These are phyloP conservation scores for Sophora flavescens DNA, from an alignment of 306 rosid genomes.

Conservation along the genomic window DNA sequence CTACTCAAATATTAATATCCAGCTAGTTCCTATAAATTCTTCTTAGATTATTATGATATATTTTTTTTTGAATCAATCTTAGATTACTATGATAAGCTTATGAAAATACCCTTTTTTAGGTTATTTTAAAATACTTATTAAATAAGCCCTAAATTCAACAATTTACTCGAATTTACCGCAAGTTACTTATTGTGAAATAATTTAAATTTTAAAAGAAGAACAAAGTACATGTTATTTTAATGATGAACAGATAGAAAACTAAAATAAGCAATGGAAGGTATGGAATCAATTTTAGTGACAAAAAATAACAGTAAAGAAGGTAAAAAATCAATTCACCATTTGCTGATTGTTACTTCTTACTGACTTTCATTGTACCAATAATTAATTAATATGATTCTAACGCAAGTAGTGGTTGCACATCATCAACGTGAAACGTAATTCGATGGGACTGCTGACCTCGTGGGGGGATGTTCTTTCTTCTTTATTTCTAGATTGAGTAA, in stretches of 20 bases:
- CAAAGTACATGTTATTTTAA: not conserved
- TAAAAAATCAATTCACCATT: slow-evolving; percentile 52
- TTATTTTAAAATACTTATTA: too few relatives aligned
- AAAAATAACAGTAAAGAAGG: slow-evolving; percentile 26
- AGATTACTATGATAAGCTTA: too few relatives aligned
- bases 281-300: slow-evolving; percentile 39
- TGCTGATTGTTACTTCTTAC: slow-evolving; percentile 41
- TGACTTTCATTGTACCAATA: slow-evolving; percentile 48
- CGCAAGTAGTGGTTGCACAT: slow-evolving; percentile 8
- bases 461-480: not conserved
- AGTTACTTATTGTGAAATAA: not conserved
- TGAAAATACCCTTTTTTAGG: too few relatives aligned
- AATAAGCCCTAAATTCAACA: too few relatives aligned
- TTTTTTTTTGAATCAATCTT: too few relatives aligned
- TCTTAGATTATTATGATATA: too few relatives aligned
- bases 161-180: too few relatives aligned
- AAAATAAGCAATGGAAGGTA: slow-evolving; percentile 46
- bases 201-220: not conserved
- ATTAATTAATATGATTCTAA: not conserved
- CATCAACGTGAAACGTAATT: slow-evolving; percentile 37
- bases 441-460: slow-evolving; percentile 30
- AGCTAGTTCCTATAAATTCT: too few relatives aligned
- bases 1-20: too few relatives aligned
- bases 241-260: slow-evolving; percentile 10
- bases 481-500: slow-evolving; percentile 9